Percentiles rank a stretch among this genome's conserved stretches.
Conservation (phyloP, 371 early-diverging fungal genomes). For the Mortierella sp. region DNA sequence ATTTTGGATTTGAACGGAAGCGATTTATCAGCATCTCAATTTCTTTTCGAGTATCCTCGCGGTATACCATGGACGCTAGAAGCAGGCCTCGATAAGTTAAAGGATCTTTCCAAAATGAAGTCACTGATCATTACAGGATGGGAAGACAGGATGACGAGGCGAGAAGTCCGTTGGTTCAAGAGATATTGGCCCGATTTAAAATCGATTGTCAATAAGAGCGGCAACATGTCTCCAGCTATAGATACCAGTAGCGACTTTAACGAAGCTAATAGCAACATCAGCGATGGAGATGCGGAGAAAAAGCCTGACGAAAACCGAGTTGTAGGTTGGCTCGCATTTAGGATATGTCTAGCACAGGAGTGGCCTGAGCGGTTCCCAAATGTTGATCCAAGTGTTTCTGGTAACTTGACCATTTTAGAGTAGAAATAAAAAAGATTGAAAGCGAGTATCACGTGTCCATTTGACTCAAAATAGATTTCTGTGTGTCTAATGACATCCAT, state of each 20-base stretch:
- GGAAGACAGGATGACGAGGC: conserved; percentile 23
- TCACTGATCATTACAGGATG: conserved; percentile 14
- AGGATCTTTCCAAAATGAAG: conserved; percentile 4
- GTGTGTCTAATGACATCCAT: too few relatives aligned
- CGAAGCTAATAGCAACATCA: not conserved
- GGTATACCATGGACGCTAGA: conserved; percentile 17
- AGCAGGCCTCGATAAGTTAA: conserved; percentile 9
- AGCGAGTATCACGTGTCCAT: too few relatives aligned
- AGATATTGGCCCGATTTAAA: conserved; percentile 10
- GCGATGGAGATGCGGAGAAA: not conserved
- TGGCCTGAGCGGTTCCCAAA: conserved; percentile 31
- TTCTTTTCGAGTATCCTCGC: conserved; percentile 10
- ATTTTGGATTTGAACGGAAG: conserved; percentile 9
- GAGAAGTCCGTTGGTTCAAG: conserved; percentile 15
- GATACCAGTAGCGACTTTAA: not conserved
- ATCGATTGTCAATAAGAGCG: conserved; percentile 16
- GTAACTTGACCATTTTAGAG: not conserved
- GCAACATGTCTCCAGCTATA: not conserved
- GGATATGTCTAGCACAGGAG: conserved; percentile 31
- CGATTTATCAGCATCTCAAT: conserved; percentile 4
- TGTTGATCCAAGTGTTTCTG: not conserved
- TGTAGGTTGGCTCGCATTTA: conserved; percentile 32
- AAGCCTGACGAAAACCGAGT: conserved; percentile 18
- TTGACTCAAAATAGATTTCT: too few relatives aligned
- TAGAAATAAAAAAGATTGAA: not conserved